phyloP scores from a whole-genome alignment of 495 filamentous ascomycete species.

The Hypoxylon lienhwacheense region DNA sequence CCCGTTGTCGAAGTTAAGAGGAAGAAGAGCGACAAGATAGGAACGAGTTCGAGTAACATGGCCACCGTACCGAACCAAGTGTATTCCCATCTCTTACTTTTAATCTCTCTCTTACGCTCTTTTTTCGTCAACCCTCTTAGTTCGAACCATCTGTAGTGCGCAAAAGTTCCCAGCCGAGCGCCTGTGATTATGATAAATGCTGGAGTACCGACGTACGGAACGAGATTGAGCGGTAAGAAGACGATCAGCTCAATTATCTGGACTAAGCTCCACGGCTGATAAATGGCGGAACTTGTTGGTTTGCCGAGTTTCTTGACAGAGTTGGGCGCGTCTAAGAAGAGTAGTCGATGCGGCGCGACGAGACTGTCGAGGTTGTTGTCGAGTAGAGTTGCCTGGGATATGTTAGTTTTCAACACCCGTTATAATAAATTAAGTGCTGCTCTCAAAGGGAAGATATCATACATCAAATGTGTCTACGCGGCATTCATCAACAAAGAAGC shows the following conservation, averaged over 20 bases:
- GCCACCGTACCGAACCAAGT: slow-evolving; percentile 60
- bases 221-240: slow-evolving; percentile 84
- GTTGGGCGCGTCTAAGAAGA: slow-evolving; percentile 62
- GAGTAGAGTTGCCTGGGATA: slow-evolving; percentile 49
- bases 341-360: slow-evolving; percentile 68
- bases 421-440: background rate
- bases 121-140: slow-evolving; percentile 69
- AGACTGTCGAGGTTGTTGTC: slow-evolving; percentile 57
- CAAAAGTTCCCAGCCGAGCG: slow-evolving; percentile 58
- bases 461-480: slow-evolving; percentile 94
- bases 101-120: slow-evolving; percentile 65
- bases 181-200: slow-evolving; percentile 75
- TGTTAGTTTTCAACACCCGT: slow-evolving; percentile 2
- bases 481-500: slow-evolving; percentile 78
- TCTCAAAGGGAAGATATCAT: slow-evolving; percentile 11
- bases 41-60: slow-evolving; percentile 69
- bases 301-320: slow-evolving; percentile 75
- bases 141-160: slow-evolving; percentile 75
- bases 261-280: slow-evolving; percentile 69
- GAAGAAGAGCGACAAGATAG: slow-evolving; percentile 84
- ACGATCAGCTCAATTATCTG: slow-evolving; percentile 77
- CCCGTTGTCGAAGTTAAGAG: slow-evolving; percentile 77
- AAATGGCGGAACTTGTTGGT: slow-evolving; percentile 64
- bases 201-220: slow-evolving; percentile 80
- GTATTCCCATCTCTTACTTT: slow-evolving; percentile 68